Evolutionary conservation across 1,284 basidiomycete genomes (phyloP).

Genomic region (Fistulinella cinereoalba): DNA sequence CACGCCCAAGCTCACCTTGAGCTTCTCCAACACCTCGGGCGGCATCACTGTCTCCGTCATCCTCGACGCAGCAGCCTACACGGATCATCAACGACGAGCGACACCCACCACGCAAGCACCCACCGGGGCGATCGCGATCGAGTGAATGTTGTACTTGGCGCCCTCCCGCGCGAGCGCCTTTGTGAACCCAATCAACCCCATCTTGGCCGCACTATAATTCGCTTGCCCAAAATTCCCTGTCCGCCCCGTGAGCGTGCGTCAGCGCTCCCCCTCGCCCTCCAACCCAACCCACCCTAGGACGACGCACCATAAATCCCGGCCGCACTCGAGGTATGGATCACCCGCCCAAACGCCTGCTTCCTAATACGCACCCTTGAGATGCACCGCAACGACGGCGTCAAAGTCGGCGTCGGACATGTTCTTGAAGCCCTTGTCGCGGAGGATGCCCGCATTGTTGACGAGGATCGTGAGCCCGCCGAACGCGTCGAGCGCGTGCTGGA

Average conservation of each 20-base stretch:
- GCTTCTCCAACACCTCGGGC: conserved; percentile 90
- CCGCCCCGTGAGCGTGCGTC: no score
- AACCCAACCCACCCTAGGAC: neutral
- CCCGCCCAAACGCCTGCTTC: conserved; percentile 90
- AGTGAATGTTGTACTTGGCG: conserved; percentile 89
- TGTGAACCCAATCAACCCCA: conserved; percentile 88
- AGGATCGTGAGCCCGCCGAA: conserved; percentile 84
- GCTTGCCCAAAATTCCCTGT: conserved; percentile 95
- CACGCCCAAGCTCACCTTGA: conserved; percentile 53
- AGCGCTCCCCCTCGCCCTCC: no score
- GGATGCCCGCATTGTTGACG: conserved; percentile 97
- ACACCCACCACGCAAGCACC: conserved; percentile 23
- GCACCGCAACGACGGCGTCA: conserved; percentile 86
- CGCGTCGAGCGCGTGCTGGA: conserved; percentile 83
- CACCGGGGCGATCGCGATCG: conserved; percentile 88
- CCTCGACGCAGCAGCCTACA: conserved; percentile 83
- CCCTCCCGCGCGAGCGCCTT: conserved; percentile 92
- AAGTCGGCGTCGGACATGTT: conserved; percentile 91
- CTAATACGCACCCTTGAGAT: conserved; percentile 93
- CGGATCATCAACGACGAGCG: neutral
- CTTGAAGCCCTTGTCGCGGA: conserved; percentile 84
- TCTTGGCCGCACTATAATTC: conserved; percentile 89
- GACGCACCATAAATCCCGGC: conserved; percentile 76
- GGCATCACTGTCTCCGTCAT: conserved; percentile 98
- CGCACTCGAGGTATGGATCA: conserved; percentile 91